Evolutionary conservation across 805 yeast genomes (phyloP).

Genomic region (Zygoascus flipseniorum): DNA sequence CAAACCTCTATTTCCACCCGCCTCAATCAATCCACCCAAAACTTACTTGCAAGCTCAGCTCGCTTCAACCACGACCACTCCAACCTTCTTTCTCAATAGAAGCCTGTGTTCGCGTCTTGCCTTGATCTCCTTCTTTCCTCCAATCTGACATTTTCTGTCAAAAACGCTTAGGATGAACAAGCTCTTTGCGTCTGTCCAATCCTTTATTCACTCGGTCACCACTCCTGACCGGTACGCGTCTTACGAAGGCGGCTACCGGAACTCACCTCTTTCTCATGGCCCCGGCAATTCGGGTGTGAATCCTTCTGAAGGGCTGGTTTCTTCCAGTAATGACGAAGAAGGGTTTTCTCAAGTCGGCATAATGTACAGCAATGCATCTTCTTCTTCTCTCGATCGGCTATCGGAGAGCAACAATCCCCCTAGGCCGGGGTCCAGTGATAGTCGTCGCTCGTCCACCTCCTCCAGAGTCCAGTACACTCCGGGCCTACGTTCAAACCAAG

Average conservation of each 20-base stretch:
- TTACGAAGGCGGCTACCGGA: conserved; percentile 20
- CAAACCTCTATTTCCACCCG: too few species aligned
- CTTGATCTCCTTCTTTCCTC: too few species aligned
- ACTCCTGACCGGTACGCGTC: conserved; percentile 33
- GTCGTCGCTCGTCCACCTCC: conserved; percentile 18
- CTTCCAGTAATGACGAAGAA: conserved; percentile 8
- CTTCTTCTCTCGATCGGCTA: conserved; percentile 12
- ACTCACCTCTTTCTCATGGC: conserved; percentile 10
- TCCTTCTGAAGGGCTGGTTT: conserved; percentile 2
- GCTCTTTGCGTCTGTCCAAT: conserved; percentile 22
- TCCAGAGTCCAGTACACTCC: conserved; percentile 25
- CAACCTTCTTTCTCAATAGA: too few species aligned
- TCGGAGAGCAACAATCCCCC: neutral
- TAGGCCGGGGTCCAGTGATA: conserved; percentile 12
- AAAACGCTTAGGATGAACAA: conserved; percentile 19
- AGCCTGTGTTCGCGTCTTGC: too few species aligned
- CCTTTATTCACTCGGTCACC: conserved; percentile 31
- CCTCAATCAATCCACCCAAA: too few species aligned
- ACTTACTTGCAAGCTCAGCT: too few species aligned
- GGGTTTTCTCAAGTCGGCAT: conserved; percentile 14
- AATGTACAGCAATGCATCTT: conserved; percentile 9
- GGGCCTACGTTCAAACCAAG: conserved; percentile 28
- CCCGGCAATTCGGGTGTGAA: conserved; percentile 1
- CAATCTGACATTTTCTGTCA: too few species aligned
- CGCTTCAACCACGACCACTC: too few species aligned